Evolutionary conservation across 768 basidiomycete genomes (phyloP).

Genomic region (Cyclocybe cylindracea): DNA sequence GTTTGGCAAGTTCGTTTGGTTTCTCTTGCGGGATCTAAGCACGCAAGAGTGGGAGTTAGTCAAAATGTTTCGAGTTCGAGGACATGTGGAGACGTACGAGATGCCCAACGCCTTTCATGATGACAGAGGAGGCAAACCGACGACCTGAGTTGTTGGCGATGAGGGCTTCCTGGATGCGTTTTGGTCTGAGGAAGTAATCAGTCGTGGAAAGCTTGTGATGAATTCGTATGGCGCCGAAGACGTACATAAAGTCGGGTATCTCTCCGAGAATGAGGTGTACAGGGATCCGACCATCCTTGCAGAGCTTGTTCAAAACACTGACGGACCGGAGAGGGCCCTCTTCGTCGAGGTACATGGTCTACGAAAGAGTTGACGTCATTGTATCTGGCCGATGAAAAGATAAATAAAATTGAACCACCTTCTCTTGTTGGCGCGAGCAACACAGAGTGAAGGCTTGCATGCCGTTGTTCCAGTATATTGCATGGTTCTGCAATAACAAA

Average conservation of each 20-base stretch:
- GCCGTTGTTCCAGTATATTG: slow-evolving; percentile 39
- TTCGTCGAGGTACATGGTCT: slow-evolving; percentile 67
- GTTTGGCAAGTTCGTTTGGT: slow-evolving; percentile 5
- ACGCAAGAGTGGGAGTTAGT: not conserved
- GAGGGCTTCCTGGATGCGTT: slow-evolving; percentile 34
- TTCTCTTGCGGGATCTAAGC: slow-evolving; percentile 16
- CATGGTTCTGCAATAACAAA: slow-evolving; percentile 40
- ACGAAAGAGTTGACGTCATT: not conserved
- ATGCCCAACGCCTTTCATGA: slow-evolving; percentile 30
- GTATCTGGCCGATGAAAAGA: not conserved
- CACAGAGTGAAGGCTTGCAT: slow-evolving; percentile 44
- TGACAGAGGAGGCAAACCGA: slow-evolving; percentile 33
- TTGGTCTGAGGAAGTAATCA: slow-evolving; percentile 25
- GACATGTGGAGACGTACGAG: slow-evolving; percentile 19
- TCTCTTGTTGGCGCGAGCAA: slow-evolving; percentile 65
- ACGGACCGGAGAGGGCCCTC: slow-evolving; percentile 58
- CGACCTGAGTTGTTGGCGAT: slow-evolving; percentile 33
- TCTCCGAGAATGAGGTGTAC: slow-evolving; percentile 57
- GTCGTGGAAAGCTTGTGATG: not conserved
- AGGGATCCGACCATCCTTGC: slow-evolving; percentile 32
- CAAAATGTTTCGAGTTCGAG: not conserved
- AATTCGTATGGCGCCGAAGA: slow-evolving; percentile 1
- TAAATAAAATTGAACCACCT: slow-evolving; percentile 35
- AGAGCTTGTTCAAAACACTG: slow-evolving; percentile 40
- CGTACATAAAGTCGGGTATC: slow-evolving; percentile 55